These are phyloP conservation scores for Exophiala spinifera DNA, from an alignment of 2,329 filamentous ascomycete species.

Conservation along the genomic window DNA sequence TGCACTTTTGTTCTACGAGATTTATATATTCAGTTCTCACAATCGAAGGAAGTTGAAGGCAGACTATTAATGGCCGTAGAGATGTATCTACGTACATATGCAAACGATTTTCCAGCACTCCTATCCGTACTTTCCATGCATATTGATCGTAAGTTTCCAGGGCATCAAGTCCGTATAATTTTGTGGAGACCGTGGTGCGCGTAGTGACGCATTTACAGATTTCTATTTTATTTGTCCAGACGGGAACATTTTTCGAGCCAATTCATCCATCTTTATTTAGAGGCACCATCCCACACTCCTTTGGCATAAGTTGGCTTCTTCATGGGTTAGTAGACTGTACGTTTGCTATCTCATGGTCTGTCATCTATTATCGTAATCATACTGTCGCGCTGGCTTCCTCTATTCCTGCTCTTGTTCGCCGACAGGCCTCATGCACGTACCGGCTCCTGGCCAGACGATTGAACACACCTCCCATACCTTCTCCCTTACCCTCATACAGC, in stretches of 20 bases:
- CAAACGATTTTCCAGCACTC: too few species aligned
- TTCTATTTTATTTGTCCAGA: too few species aligned
- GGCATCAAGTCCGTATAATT: too few species aligned
- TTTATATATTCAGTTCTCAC: not conserved
- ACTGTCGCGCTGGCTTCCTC: conserved; percentile 17
- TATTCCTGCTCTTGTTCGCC: conserved; percentile 2
- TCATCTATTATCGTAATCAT: conserved; percentile 1
- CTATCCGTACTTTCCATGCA: too few species aligned
- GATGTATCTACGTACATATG: too few species aligned
- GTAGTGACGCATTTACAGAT: too few species aligned
- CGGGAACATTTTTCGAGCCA: not conserved
- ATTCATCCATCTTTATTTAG: conserved; percentile 13
- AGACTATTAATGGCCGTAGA: too few species aligned
- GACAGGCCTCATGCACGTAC: conserved; percentile 1
- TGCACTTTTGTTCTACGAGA: too few species aligned
- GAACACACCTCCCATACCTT: not conserved
- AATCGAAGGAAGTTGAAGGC: not conserved
- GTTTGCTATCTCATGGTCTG: not conserved
- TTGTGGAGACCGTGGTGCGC: too few species aligned
- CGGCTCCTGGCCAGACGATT: not conserved
- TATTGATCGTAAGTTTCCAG: too few species aligned
- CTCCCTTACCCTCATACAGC: not conserved
- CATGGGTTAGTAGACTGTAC: not conserved
- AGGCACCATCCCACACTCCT: not conserved
- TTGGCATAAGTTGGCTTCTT: not conserved